Base-by-base conservation (phyloP, 2,329 filamentous ascomycete genomes). In the Phoma sp. region DNA sequence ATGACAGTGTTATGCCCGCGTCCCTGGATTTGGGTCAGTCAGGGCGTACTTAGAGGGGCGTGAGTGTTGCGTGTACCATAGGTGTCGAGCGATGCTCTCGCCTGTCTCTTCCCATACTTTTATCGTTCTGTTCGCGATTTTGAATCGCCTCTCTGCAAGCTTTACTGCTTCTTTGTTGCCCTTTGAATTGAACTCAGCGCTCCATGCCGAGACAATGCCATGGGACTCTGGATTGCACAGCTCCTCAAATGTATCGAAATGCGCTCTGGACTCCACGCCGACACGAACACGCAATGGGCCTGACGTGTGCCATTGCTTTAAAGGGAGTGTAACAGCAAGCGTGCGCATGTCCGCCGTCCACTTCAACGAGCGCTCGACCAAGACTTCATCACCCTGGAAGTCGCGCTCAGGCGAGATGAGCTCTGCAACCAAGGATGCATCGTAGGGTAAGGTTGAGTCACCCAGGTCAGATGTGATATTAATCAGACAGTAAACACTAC, bases 401-500 rank as follows among this genome's bases (percentile, higher is more conserved):
- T 49, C 46, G 33, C 30, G 37, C 38, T 33, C 62, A 58, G 35
- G 71, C 56, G 30, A 51, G 11, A 67, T 22, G n/a, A 82, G 56
- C 7, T 75, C 74, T 22, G 73, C 77, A 13, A 74, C 66, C 7
- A 84, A 67, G 10, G 75, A 65, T 22, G 81, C 62, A 63, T 82
- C 73, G 39, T 76, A 65, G n/a, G 80, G 77, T 38, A 85, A 79
- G 66, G 88, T 87, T 0, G 80, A 80, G 63, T 89, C 86, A 14
- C 88, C 88, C 7, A 90, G 77, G 66, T 90, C 88, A 23, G 86
- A 89, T 9, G 86, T 87, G 66, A 90, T 80, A 35, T 86, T 87
- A 54, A 89, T 77, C 27, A 86, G 77, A 39, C 65, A 69, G 24
- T 43, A 48, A 14, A 72, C 52, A 3, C 64, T 47, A 7, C 29